A percentile compares a stretch with the other conserved stretches of the same genome.
Evolutionary conservation across 208 protist species (phyloP).

Genomic region (Trypanosoma congolense): DNA sequence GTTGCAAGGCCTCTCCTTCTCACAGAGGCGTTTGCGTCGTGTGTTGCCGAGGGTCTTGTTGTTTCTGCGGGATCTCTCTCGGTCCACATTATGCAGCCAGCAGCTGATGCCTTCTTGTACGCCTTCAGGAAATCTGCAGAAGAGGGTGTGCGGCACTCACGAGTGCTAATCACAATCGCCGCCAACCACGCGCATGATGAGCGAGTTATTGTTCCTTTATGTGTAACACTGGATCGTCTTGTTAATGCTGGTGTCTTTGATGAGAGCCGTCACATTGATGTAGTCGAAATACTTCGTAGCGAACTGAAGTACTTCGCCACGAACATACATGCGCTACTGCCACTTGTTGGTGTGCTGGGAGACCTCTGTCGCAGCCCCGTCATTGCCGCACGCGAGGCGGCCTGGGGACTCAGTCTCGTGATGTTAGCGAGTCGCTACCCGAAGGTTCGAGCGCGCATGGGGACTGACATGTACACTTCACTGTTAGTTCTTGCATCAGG

Average conservation of each 20-base stretch:
- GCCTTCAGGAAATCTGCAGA: constrained; percentile 27
- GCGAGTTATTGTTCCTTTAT: constrained; percentile 77
- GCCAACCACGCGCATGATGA: constrained; percentile 49
- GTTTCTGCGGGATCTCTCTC: constrained; percentile 84
- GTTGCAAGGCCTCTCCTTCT: constrained; percentile 51
- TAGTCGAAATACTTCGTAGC: constrained; percentile 55
- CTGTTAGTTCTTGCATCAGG: constrained; percentile 62
- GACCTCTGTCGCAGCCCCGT: constrained; percentile 59
- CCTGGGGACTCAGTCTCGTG: constrained; percentile 68
- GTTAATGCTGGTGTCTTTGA: constrained; percentile 54
- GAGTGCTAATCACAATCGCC: constrained; percentile 51
- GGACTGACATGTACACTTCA: constrained; percentile 81
- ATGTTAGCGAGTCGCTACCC: constrained; percentile 90
- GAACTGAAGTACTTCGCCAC: constrained; percentile 75
- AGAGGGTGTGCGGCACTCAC: constrained; percentile 30
- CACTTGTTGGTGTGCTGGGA: constrained; percentile 60
- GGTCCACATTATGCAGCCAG: constrained; percentile 66
- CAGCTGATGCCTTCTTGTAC: constrained; percentile 50
- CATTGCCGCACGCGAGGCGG: constrained; percentile 34
- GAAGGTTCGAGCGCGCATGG: constrained; percentile 84
- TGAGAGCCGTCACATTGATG: constrained; percentile 28
- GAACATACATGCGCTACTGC: constrained; percentile 69
- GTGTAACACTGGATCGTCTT: constrained; percentile 50
- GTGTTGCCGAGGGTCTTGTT: constrained; percentile 75
- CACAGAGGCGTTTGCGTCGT: constrained; percentile 32